A percentile compares a stretch with the other conserved stretches of the same genome.
Evolutionary conservation across 2,329 filamentous ascomycete genomes (phyloP).

Genomic region (Torrubiella hemipterigena): DNA sequence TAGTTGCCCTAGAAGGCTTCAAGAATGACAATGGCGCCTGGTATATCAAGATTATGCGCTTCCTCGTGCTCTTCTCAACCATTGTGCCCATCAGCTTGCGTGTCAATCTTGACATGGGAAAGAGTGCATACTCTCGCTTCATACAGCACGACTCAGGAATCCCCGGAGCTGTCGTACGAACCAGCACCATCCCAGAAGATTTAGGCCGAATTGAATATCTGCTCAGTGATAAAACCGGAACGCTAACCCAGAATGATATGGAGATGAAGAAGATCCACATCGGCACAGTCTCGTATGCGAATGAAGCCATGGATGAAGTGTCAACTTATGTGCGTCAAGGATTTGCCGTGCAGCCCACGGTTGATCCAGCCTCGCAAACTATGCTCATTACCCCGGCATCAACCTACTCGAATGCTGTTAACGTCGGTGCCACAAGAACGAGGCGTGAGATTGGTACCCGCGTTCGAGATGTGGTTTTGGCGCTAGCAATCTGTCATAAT

Average conservation of each 20-base stretch:
- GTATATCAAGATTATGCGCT: slow-evolving; percentile 98
- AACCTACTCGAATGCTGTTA: slow-evolving; percentile 47
- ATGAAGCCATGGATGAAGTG: slow-evolving; percentile 98
- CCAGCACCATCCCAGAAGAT: slow-evolving; percentile 95
- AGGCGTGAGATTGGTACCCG: slow-evolving; percentile 86
- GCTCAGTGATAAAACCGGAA: slow-evolving; percentile 96
- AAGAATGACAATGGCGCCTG: slow-evolving; percentile 56
- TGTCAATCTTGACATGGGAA: slow-evolving; percentile 94
- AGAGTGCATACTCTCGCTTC: slow-evolving; percentile 90
- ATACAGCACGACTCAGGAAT: slow-evolving; percentile 89
- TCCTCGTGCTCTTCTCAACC: slow-evolving; percentile 94
- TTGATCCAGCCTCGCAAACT: slow-evolving; percentile 28
- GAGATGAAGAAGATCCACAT: slow-evolving; percentile 98
- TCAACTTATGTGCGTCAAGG: slow-evolving; percentile 73
- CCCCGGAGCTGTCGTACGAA: slow-evolving; percentile 82
- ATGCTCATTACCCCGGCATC: slow-evolving; percentile 67
- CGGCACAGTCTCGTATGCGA: slow-evolving; percentile 94
- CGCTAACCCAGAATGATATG: slow-evolving; percentile 95
- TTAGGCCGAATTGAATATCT: slow-evolving; percentile 92
- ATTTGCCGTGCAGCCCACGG: slow-evolving; percentile 47
- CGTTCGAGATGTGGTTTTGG: slow-evolving; percentile 85
- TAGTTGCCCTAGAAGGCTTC: slow-evolving; percentile 82
- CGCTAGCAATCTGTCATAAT: slow-evolving; percentile 89
- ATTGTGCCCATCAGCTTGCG: slow-evolving; percentile 95
- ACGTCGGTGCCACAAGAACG: slow-evolving; percentile 62